These are phyloP conservation scores for Ogataea dorogensis DNA, from an alignment of 805 yeast species.

Conservation along the genomic window DNA sequence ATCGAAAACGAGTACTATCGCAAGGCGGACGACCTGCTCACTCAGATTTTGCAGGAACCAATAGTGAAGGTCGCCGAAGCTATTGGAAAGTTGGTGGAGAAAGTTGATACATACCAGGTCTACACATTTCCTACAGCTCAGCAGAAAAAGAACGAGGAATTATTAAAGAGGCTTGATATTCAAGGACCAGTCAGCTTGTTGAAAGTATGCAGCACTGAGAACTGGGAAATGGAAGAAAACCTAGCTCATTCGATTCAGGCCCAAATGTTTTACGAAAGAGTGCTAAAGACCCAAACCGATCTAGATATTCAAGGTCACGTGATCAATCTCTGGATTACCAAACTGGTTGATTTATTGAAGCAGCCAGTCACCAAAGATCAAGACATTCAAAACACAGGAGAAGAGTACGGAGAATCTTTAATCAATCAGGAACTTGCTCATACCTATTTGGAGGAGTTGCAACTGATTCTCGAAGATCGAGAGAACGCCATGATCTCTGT, in stretches of 20 bases:
- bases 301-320: slow-evolving; percentile 52
- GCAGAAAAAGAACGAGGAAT: slow-evolving; percentile 3
- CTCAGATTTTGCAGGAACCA: slow-evolving; percentile 46
- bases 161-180: slow-evolving; percentile 4
- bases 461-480: slow-evolving; percentile 46
- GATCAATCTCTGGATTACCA: slow-evolving; percentile 51
- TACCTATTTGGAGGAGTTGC: slow-evolving; percentile 54
- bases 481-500: slow-evolving; percentile 34
- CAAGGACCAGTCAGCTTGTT: neutral
- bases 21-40: slow-evolving; percentile 61
- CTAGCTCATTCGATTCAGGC: slow-evolving; percentile 21
- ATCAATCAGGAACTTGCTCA: slow-evolving; percentile 72
- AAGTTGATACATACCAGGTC: slow-evolving; percentile 12
- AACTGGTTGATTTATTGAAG: slow-evolving; percentile 42
- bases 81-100: slow-evolving; percentile 24
- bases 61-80: slow-evolving; percentile 36
- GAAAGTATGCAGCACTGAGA: slow-evolving; percentile 9
- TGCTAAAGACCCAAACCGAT: slow-evolving; percentile 27
- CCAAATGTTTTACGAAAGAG: slow-evolving; percentile 28
- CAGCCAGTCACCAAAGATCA: slow-evolving; percentile 41
- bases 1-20: slow-evolving; percentile 54
- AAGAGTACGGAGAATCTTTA: slow-evolving; percentile 74
- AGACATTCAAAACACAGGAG: slow-evolving; percentile 47
- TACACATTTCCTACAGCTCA: slow-evolving; percentile 9
- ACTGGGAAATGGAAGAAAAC: slow-evolving; percentile 8